These are phyloP conservation scores for Eruca vesicaria DNA, from an alignment of 441 rosid genomes.

Conservation along the genomic window DNA sequence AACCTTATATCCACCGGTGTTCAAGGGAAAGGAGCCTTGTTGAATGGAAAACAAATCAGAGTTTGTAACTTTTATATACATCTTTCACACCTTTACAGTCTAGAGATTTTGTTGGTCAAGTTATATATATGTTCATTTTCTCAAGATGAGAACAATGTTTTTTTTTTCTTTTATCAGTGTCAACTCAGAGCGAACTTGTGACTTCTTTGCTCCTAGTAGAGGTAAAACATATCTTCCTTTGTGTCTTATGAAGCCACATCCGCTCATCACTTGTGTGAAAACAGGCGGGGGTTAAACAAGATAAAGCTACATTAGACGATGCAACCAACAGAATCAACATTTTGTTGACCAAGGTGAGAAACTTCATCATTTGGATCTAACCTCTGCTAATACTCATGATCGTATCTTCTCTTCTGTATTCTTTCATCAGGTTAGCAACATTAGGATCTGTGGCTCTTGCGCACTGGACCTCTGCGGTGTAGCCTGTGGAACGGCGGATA, in stretches of 20 bases:
- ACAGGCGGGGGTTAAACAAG: constrained; percentile 87
- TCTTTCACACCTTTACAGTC: not conserved
- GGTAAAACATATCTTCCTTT: constrained; percentile 42
- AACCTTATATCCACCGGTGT: constrained; percentile 80
- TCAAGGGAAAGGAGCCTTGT: constrained; percentile 73
- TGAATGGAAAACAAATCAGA: constrained; percentile 75
- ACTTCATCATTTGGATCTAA: not conserved
- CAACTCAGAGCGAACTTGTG: constrained; percentile 76
- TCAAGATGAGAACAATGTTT: not conserved
- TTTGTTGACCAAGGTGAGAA: constrained; percentile 74
- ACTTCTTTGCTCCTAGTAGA: constrained; percentile 83
- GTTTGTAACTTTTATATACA: constrained; percentile 30
- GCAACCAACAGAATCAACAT: constrained; percentile 78
- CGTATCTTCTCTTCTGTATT: constrained; percentile 19
- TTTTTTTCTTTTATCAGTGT: constrained; percentile 49
- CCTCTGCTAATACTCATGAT: constrained; percentile 1
- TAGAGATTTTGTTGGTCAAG: not conserved
- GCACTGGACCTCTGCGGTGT: constrained; percentile 90
- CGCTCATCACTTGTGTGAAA: constrained; percentile 8
- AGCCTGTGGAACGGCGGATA: constrained; percentile 84
- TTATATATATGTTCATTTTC: not conserved
- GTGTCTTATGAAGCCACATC: not conserved
- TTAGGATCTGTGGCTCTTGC: constrained; percentile 93
- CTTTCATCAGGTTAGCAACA: constrained; percentile 67
- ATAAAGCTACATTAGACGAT: constrained; percentile 64